Conservation (phyloP, 164 flowering plant genomes). For the Cinnamomum chago region DNA sequence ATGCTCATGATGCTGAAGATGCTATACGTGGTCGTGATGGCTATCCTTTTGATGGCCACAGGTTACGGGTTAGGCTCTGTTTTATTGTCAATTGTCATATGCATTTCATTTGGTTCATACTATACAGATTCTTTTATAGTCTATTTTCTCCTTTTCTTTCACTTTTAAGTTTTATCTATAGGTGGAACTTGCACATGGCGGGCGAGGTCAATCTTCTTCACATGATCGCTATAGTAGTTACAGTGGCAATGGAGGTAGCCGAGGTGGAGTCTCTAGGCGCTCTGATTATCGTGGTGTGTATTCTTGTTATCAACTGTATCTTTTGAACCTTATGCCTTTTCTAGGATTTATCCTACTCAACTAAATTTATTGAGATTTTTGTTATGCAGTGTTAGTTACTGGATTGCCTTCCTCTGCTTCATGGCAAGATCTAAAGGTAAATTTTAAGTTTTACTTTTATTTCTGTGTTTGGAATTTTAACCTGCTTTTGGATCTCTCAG, state of each 20-base stretch:
- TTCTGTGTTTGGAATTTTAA: not conserved
- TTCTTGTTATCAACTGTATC: not conserved
- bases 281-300: constrained; percentile 79
- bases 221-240: constrained; percentile 59
- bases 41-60: constrained; percentile 87
- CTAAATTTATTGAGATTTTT: not conserved
- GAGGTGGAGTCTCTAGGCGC: constrained; percentile 63
- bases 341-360: no score
- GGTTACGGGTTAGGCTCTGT: constrained; percentile 61
- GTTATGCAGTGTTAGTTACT: constrained; percentile 60
- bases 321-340: no score
- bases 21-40: constrained; percentile 99
- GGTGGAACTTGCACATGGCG: constrained; percentile 99
- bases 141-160: no score
- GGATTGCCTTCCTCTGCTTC: constrained; percentile 97
- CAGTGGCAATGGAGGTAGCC: constrained; percentile 35
- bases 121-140: no score
- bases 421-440: constrained; percentile 98
- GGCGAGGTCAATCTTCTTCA: constrained; percentile 74
- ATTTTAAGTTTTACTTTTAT: not conserved
- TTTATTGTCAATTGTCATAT: not conserved
- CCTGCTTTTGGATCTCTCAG: not conserved
- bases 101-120: not conserved
- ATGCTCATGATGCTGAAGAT: constrained; percentile 93
- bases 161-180: constrained; percentile 14